These are phyloP conservation scores for Daldinia sp. DNA, from an alignment of 2,329 filamentous ascomycete genomes.

Conservation along the genomic window DNA sequence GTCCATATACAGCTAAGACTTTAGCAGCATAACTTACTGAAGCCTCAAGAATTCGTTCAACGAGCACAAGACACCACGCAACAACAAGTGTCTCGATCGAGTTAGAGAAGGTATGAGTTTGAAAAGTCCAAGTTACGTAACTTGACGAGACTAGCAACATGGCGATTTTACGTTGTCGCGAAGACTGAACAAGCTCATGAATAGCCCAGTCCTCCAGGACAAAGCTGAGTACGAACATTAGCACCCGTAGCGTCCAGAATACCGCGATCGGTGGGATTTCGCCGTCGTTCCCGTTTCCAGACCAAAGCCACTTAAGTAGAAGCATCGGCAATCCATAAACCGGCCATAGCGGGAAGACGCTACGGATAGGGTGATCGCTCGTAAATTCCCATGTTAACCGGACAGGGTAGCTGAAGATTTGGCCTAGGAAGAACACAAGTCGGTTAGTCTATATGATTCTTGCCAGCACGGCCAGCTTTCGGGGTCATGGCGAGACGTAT, in stretches of 20 bases:
- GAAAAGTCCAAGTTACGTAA: conserved; percentile 98
- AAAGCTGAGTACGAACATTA: conserved; percentile 96
- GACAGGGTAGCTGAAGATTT: conserved; percentile 91
- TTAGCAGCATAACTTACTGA: conserved; percentile 64
- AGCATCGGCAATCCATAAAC: conserved; percentile 95
- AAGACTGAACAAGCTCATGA: conserved; percentile 84
- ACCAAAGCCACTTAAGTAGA: conserved; percentile 89
- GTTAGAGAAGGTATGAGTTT: conserved; percentile 98
- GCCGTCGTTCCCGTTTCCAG: conserved; percentile 78
- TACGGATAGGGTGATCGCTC: conserved; percentile 85
- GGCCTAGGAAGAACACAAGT: conserved; percentile 62
- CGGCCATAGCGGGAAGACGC: conserved; percentile 95
- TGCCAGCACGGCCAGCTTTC: too few relatives aligned
- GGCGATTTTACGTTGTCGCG: conserved; percentile 74
- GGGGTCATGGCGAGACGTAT: too few relatives aligned
- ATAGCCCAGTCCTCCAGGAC: conserved; percentile 98
- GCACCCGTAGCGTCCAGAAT: conserved; percentile 85
- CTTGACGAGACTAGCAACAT: conserved; percentile 90
- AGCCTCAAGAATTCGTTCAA: conserved; percentile 82
- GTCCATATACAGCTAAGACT: neutral
- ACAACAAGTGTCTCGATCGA: conserved; percentile 94
- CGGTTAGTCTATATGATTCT: conserved; percentile 16
- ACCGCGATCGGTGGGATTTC: conserved; percentile 84
- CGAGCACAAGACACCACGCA: conserved; percentile 90
- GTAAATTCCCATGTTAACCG: conserved; percentile 97